Evolutionary conservation across 768 basidiomycete genomes (phyloP), one percentile per base, ranked within the genome.

Genomic region (Rhizopogon vulgaris): DNA sequence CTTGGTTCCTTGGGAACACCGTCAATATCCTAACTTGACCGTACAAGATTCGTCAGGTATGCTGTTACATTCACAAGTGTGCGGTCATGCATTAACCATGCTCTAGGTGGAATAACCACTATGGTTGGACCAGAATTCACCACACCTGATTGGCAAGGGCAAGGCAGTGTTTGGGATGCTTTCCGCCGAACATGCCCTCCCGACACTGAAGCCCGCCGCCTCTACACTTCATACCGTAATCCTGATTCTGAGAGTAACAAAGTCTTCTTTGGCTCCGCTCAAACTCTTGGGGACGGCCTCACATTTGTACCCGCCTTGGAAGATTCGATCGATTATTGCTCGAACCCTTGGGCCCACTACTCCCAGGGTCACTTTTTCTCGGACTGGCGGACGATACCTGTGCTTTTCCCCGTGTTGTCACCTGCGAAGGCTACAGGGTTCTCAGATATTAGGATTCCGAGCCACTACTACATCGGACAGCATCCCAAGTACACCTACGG

Each of bases 321-420:
- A n/a, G 74, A 81, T 48, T 72, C 74, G 4, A 77, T 82, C 55
- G 84, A 94, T 62, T 94, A 88, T 63, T 99, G 96, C 69, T 62
- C 71, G 30, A 73, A 81, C 32, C 93, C 95, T 0, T 87, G 90
- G 71, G 84, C 87, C 17, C 93, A 87, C 58, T 84, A 88, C 62
- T 78, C 78, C 27, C 96, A 98, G 64, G 94, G 94, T 10, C 94
- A 93, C 69, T 97, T 96, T 69, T 98, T 96, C 79, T 91, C 90
- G 15, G 95, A 99, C 68, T 96, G 92, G 90, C 76, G 94, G 18
- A 88, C 87, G 0, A 84, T 97, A 52, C 81, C 88, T 10, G 81
- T 81, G 1, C 75, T 95, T n/a, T 94, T 90, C 67, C 96, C 96
- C 6, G 81, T 99, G 27, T 89, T 99, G 69, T 94, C 92, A 2